A percentile compares a stretch with the other conserved stretches of the same genome.
Conservation (phyloP, 768 basidiomycete genomes). For the Boletus reticulatus region DNA sequence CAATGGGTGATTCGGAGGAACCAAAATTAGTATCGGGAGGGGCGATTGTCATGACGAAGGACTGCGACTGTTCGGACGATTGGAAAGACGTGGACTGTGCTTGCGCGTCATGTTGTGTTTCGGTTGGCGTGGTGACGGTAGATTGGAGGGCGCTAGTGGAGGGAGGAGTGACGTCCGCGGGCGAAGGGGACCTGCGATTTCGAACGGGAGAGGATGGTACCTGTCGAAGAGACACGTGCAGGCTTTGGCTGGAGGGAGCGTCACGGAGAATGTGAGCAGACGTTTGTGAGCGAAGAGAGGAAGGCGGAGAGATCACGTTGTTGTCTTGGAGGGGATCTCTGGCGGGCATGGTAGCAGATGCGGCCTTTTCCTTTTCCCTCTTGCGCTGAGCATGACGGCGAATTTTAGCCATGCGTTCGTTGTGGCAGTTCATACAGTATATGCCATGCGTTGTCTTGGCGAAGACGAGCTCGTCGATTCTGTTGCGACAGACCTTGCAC, state of each 20-base stretch:
- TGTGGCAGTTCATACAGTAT: constrained; percentile 98
- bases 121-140: constrained; percentile 19
- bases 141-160: background rate
- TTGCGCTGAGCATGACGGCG: constrained; percentile 89
- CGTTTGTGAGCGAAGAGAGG: constrained; percentile 20
- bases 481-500: constrained; percentile 89
- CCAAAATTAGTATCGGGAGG: constrained; percentile 31
- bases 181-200: constrained; percentile 12
- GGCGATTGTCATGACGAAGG: constrained; percentile 43
- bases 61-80: constrained; percentile 32
- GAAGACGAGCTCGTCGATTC: constrained; percentile 97
- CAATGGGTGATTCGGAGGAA: constrained; percentile 1
- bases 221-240: constrained; percentile 13
- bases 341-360: constrained; percentile 19
- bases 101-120: constrained; percentile 9
- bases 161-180: constrained; percentile 7
- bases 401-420: constrained; percentile 93
- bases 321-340: constrained; percentile 36
- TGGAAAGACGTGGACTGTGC: constrained; percentile 11
- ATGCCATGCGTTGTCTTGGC: constrained; percentile 98
- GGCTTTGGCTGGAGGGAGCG: constrained; percentile 21
- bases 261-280: constrained; percentile 27
- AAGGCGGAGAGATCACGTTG: constrained; percentile 33
- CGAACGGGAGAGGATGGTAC: background rate
- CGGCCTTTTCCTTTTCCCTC: constrained; percentile 57